Evolutionary conservation across 139 green algal genomes (phyloP).

Genomic region (Pseudopediastrum boryanum): DNA sequence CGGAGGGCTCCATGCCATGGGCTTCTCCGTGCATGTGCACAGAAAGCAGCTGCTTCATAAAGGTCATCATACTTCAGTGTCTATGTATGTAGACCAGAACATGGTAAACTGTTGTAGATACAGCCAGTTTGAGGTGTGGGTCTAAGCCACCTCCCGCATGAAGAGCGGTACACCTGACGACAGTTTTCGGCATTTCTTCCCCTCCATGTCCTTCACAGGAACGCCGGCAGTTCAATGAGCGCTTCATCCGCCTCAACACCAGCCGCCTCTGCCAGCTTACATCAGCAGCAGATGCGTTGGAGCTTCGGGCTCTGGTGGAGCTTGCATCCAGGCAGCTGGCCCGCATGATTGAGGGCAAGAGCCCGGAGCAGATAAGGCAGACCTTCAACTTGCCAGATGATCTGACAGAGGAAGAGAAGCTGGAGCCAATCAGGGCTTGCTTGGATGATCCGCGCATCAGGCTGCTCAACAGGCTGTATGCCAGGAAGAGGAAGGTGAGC

Average conservation of each 20-base stretch:
- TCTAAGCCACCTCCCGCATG: too few species aligned
- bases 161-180: too few species aligned
- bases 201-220: conserved; percentile 53
- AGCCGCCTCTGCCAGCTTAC: conserved; percentile 74
- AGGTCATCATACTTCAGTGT: too few species aligned
- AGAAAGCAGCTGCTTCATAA: too few species aligned
- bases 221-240: conserved; percentile 75
- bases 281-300: conserved; percentile 65
- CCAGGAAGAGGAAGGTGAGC: conserved; percentile 67
- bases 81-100: too few species aligned
- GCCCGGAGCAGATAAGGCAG: conserved; percentile 66
- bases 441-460: conserved; percentile 67
- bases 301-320: conserved; percentile 74
- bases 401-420: conserved; percentile 83
- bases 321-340: conserved; percentile 67
- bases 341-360: conserved; percentile 78
- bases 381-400: conserved; percentile 78
- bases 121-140: too few species aligned
- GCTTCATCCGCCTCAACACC: conserved; percentile 70
- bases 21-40: too few species aligned
- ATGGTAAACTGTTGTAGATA: too few species aligned
- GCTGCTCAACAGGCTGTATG: conserved; percentile 79
- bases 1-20: too few species aligned
- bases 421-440: conserved; percentile 69
- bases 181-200: background rate